phyloP scores from a whole-genome alignment of 352 stramenopile genomes.

The Pythium brachiatum region DNA sequence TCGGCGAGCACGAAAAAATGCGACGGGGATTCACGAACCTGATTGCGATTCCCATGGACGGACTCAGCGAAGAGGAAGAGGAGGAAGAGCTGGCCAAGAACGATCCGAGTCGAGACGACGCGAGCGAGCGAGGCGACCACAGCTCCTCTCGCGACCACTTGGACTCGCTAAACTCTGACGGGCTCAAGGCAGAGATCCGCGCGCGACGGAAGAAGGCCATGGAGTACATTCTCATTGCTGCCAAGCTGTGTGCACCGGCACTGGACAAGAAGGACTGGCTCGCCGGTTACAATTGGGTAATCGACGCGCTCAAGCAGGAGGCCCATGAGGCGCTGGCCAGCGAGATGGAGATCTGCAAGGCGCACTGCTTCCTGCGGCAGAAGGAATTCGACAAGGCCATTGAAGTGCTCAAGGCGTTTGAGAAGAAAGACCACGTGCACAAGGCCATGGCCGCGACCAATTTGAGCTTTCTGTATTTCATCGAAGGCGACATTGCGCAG shows the following conservation, averaged over 20 bases:
- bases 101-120: slow-evolving; percentile 29
- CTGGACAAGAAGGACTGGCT: slow-evolving; percentile 93
- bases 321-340: slow-evolving; percentile 89
- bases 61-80: slow-evolving; percentile 81
- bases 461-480: slow-evolving; percentile 96
- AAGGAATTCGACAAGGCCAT: slow-evolving; percentile 94
- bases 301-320: slow-evolving; percentile 90
- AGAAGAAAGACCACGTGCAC: slow-evolving; percentile 94
- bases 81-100: slow-evolving; percentile 60
- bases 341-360: slow-evolving; percentile 90
- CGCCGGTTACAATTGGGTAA: slow-evolving; percentile 93
- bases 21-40: slow-evolving; percentile 90
- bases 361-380: slow-evolving; percentile 88
- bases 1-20: slow-evolving; percentile 95
- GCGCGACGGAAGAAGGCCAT: slow-evolving; percentile 74
- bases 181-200: slow-evolving; percentile 77
- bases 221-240: slow-evolving; percentile 93
- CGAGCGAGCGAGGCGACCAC: slow-evolving; percentile 36
- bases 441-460: slow-evolving; percentile 95
- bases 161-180: slow-evolving; percentile 62
- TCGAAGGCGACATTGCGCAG: slow-evolving; percentile 89
- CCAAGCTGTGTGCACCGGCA: slow-evolving; percentile 91
- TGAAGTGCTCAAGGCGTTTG: slow-evolving; percentile 93
- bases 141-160: slow-evolving; percentile 50
- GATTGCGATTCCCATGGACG: slow-evolving; percentile 89